Evolutionary conservation across 768 basidiomycete genomes (phyloP).

Genomic region (Rhodotorula babjevae): DNA sequence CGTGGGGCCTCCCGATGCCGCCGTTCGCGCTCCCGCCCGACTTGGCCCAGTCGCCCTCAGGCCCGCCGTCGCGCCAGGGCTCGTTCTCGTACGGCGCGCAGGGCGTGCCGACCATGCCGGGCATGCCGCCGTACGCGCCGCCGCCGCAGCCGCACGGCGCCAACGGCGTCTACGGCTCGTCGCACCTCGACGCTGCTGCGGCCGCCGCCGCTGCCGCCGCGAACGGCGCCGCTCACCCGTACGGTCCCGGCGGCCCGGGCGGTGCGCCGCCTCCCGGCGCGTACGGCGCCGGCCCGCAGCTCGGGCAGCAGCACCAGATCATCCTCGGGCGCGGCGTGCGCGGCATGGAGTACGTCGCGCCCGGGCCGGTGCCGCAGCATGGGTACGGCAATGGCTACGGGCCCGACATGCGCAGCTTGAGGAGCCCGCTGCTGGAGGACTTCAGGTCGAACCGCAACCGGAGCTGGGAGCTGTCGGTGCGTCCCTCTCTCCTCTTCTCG

Average conservation of each 20-base stretch:
- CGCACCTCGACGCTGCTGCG: not conserved
- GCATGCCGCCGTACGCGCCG: conserved; percentile 4
- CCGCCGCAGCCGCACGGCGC: not conserved
- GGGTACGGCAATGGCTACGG: conserved; percentile 21
- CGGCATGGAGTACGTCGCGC: conserved; percentile 34
- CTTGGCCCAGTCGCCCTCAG: conserved; percentile 13
- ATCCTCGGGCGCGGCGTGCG: conserved; percentile 30
- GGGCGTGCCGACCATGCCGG: not conserved
- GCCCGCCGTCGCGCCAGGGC: conserved; percentile 28
- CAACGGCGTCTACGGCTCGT: not conserved
- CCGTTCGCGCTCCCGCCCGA: conserved; percentile 30
- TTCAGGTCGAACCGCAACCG: conserved; percentile 73
- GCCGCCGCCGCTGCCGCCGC: not conserved
- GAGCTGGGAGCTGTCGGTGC: conserved; percentile 75
- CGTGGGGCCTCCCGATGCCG: conserved; percentile 34
- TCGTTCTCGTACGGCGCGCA: conserved; percentile 29
- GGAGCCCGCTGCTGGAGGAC: conserved; percentile 74
- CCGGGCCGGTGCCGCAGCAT: conserved; percentile 18
- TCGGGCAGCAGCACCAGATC: conserved; percentile 40
- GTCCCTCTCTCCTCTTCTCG: conserved; percentile 38
- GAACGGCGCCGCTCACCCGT: not conserved
- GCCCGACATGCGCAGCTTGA: conserved; percentile 47
- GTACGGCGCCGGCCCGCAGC: conserved; percentile 5
- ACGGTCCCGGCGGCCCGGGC: not conserved
- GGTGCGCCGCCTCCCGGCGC: not conserved